These are phyloP conservation scores for Apiospora rasikravindrae DNA, from an alignment of 2,329 filamentous ascomycete genomes.

Conservation along the genomic window DNA sequence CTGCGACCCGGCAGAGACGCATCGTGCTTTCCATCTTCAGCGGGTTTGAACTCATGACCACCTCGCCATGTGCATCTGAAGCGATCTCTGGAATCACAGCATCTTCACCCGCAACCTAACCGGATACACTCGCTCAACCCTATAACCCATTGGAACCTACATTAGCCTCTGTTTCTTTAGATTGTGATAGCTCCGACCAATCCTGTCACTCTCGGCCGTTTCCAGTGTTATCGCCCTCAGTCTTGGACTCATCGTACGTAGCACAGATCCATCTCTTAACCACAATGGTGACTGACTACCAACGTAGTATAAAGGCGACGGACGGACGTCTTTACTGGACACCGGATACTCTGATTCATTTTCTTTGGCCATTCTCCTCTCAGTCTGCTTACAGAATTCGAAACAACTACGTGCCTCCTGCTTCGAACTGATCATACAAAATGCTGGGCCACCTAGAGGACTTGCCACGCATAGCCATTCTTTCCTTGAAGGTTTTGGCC, in stretches of 20 bases:
- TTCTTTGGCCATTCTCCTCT: not conserved
- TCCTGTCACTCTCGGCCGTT: not conserved
- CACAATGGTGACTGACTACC: not conserved
- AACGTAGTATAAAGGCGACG: not conserved
- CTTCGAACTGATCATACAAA: too few relatives aligned
- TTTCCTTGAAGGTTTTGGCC: not conserved
- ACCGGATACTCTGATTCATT: not conserved
- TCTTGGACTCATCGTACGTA: not conserved
- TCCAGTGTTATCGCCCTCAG: not conserved
- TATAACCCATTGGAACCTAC: not conserved
- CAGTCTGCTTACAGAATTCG: not conserved
- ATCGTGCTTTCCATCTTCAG: not conserved
- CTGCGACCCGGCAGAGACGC: not conserved
- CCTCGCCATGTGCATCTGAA: not conserved
- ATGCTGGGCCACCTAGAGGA: not conserved
- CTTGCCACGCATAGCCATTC: not conserved
- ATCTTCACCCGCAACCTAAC: not conserved
- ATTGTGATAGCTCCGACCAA: not conserved
- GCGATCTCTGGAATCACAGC: not conserved
- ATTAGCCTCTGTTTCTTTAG: not conserved
- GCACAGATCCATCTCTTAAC: not conserved
- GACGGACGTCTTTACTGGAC: not conserved
- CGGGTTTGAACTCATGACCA: not conserved
- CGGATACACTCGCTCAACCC: not conserved
- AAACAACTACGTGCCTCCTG: not conserved